Conservation (phyloP, 345 rosid genomes). For the Dipteronia sinensis region DNA sequence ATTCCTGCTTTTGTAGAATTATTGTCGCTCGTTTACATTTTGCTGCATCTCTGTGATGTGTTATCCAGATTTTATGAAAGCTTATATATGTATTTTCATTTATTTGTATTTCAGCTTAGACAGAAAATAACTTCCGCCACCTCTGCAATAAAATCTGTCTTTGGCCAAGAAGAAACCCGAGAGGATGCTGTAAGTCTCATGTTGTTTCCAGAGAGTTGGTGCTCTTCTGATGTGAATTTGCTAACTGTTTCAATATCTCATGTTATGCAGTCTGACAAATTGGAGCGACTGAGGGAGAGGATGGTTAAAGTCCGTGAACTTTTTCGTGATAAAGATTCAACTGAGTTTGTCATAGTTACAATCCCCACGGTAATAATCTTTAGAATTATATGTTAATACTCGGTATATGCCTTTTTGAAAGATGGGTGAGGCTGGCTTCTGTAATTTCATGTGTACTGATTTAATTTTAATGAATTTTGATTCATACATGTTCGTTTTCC, state of each 20-base stretch:
- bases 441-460: neutral
- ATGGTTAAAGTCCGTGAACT: conserved; percentile 98
- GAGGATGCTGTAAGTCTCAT: conserved; percentile 66
- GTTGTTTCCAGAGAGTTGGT: conserved; percentile 20
- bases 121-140: conserved; percentile 91
- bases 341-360: conserved; percentile 93
- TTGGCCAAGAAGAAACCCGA: conserved; percentile 70
- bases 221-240: conserved; percentile 6
- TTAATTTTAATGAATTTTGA: neutral
- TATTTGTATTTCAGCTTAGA: conserved; percentile 63
- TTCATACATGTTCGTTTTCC: neutral
- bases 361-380: conserved; percentile 75
- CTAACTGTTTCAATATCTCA: neutral
- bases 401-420: neutral
- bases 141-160: conserved; percentile 92
- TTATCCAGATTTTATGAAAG: neutral
- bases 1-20: neutral
- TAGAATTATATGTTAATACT: neutral
- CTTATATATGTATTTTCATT: neutral
- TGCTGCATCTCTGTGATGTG: neutral
- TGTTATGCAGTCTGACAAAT: conserved; percentile 66
- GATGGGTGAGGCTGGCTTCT: neutral
- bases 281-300: conserved; percentile 86
- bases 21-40: neutral
- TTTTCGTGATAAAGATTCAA: conserved; percentile 83